These are phyloP conservation scores for Suhomyces sp. DNA, from an alignment of 805 yeast genomes.

Conservation along the genomic window DNA sequence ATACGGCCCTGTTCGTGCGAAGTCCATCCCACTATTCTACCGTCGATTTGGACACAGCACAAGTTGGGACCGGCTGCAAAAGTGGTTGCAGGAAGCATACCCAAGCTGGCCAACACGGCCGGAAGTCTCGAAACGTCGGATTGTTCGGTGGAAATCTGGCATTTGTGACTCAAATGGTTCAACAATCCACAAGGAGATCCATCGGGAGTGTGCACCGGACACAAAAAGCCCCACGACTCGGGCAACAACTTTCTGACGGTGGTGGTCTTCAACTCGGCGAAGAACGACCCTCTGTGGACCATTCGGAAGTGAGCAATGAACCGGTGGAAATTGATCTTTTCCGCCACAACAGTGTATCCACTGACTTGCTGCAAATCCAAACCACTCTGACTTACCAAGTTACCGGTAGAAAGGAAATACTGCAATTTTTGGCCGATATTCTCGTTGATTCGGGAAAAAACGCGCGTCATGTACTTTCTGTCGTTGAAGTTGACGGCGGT, in stretches of 20 bases:
- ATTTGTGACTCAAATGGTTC: constrained; percentile 94
- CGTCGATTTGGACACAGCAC: constrained; percentile 92
- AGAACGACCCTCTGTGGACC: constrained; percentile 99
- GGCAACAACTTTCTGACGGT: constrained; percentile 95
- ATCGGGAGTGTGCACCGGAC: constrained; percentile 99
- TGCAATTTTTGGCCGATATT: constrained; percentile 93
- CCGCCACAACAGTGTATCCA: constrained; percentile 98
- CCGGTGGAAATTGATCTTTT: constrained; percentile 94
- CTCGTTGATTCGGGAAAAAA: constrained; percentile 77
- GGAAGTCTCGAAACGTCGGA: constrained; percentile 76
- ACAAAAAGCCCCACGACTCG: constrained; percentile 97
- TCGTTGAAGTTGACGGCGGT: constrained; percentile 79
- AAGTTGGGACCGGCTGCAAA: constrained; percentile 84
- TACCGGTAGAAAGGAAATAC: constrained; percentile 95
- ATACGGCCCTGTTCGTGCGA: constrained; percentile 82
- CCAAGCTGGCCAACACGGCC: constrained; percentile 60
- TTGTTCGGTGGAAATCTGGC: constrained; percentile 76
- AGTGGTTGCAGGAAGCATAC: constrained; percentile 77
- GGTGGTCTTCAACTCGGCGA: constrained; percentile 95
- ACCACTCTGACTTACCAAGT: constrained; percentile 94
- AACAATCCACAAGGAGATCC: constrained; percentile 98
- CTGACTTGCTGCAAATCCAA: constrained; percentile 96
- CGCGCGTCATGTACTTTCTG: constrained; percentile 76
- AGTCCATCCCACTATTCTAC: constrained; percentile 90
- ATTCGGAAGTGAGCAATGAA: constrained; percentile 97